Base-by-base conservation (phyloP, 2,329 filamentous ascomycete genomes). In the Penicillium sp. region DNA sequence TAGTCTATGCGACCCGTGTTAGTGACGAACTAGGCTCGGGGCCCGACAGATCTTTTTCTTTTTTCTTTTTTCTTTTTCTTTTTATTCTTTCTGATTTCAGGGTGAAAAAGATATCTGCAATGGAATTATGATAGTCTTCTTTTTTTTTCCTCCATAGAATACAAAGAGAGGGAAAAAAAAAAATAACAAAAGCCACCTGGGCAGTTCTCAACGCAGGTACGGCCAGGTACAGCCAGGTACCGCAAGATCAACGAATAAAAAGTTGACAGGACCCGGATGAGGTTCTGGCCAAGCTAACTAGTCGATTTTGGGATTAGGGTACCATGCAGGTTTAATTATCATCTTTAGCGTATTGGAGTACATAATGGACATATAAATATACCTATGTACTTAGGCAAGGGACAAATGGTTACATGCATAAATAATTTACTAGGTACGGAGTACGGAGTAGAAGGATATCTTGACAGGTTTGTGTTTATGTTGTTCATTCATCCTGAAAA, bases 1-100 rank as follows among this genome's bases (percentile, higher is more conserved):
- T 62, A 63, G 62, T 59, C 63, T 47, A 62, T 54, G 59, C 60
- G 65, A 66, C 62, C 64, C 64, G 64, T 50, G 62, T 61, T 55
- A 49, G 57, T 62, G 58, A 61, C 58, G 57, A 65, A 64, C 54
- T 57, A 49, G 33, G 29, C 54, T 54, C 53, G 53, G 40, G 27
- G 29, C 6, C 50, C 29, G 50, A 27, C 50, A 53, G 50, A 47
- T 53, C 7, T 15, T 35, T 50, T 56, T 42, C 10, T 37, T 50
- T 41, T 23, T 23, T 9, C 4, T 6, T 15, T 33, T 13, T 33
- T 17, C 42, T 43, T 2, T 45, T 19, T 13, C 10, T 6, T 15
- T n/a, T 12, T 13, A 13, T 33, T 12, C 25, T 13, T 12, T 12
- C 2, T 25, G 4, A 37, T 8, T 35, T 48, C 15, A 17, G 29